Evolutionary conservation across 768 basidiomycete genomes (phyloP).

Genomic region (Kwoniella sp.): DNA sequence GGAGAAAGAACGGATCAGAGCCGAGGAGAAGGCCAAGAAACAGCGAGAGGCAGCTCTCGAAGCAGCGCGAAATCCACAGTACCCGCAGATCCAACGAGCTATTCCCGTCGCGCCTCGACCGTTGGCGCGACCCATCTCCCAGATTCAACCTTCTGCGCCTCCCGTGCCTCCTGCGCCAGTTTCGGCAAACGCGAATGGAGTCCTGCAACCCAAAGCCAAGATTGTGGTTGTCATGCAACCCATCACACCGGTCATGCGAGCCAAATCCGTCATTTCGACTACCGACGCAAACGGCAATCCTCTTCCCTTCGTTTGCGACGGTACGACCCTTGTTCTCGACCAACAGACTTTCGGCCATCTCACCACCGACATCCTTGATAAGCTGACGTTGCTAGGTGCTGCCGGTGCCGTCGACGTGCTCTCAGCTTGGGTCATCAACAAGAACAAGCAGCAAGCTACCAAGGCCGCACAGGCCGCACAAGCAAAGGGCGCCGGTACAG

Average conservation of each 20-base stretch:
- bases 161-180: conserved; percentile 23
- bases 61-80: conserved; percentile 19
- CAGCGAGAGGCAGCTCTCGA: conserved; percentile 30
- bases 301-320: conserved; percentile 47
- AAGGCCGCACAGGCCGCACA: conserved; percentile 30
- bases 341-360: conserved; percentile 46
- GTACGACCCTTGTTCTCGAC: conserved; percentile 42
- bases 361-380: conserved; percentile 40
- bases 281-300: conserved; percentile 42
- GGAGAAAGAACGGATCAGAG: conserved; percentile 37
- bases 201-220: conserved; percentile 41
- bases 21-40: conserved; percentile 35
- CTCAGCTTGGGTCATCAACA: conserved; percentile 48
- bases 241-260: conserved; percentile 43
- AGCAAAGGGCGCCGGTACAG: conserved; percentile 10
- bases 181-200: conserved; percentile 30
- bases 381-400: conserved; percentile 42
- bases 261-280: conserved; percentile 35
- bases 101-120: conserved; percentile 28
- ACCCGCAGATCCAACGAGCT: conserved; percentile 11
- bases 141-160: conserved; percentile 13
- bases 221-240: conserved; percentile 43
- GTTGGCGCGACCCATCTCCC: conserved; percentile 23
- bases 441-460: conserved; percentile 38
- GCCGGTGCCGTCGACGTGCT: conserved; percentile 46